Base-by-base conservation (phyloP, 805 yeast species). In the Teunomyces aglyptinius region DNA sequence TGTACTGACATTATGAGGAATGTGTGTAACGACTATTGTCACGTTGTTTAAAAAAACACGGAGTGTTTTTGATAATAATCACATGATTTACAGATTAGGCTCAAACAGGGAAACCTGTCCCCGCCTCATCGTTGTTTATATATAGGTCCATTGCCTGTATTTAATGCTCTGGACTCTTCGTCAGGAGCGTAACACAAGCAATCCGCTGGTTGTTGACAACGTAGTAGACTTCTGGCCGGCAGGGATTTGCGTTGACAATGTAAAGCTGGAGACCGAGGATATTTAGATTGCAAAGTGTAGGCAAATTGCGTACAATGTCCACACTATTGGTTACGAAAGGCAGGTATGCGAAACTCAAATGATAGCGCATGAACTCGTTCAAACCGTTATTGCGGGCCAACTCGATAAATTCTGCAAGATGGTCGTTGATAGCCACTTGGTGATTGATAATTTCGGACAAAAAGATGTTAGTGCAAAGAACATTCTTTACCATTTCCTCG, bases 311-410 rank as follows among this genome's bases (percentile, higher is more conserved):
- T 16, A 43, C 46, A 33, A 49, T 28, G 29, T 47, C 50, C 13
- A 47, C 36, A 3, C 45, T 45, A 12, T 47, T 38, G 4, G 19
- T 16, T 5, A 51, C 41, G 19, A 47, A 51, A 12, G 53, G 55
- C 31, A 51, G 48, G 35, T 46, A 49, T 3, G 47, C 47, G 11
- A 47, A 19, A 38, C 46, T 46, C 26, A 52, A 29, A 27, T 52
- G 49, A 26, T 45, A 52, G 2, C 31, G 44, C n/a, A 52, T 24
- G 29, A 50, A 50, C 34, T 48, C 51, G 13, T 31, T 38, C 16
- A 52, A 38, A 10, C 48, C 52, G 8, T 32, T 31, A 12, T 18
- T 15, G 15, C 24, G 29, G 3, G 46, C 43, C 20, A 46, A 43
- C 5, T 41, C 29, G 20, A 54, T 47, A 13, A 54, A 48, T n/a